Conservation (phyloP, 164 flowering plant species). For the Magnolia changhungtana region DNA sequence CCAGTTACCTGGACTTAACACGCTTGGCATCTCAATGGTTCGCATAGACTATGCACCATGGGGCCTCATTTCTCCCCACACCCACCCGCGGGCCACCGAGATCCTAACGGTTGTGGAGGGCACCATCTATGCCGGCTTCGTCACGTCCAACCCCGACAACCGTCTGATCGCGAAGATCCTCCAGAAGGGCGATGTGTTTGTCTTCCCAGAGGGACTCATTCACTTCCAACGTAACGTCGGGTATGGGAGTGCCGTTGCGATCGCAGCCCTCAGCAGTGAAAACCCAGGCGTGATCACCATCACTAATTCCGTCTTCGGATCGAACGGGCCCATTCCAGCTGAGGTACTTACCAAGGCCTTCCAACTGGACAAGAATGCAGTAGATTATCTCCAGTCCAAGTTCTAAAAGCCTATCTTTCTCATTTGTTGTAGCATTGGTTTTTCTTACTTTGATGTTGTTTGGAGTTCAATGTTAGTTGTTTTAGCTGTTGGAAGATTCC, state of each 20-base stretch:
- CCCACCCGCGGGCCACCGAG: neutral
- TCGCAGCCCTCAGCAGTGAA: neutral
- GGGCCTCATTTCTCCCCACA: neutral
- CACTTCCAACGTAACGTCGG: neutral
- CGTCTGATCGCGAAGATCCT: neutral
- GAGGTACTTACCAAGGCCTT: constrained; percentile 6
- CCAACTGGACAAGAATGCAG: constrained; percentile 4
- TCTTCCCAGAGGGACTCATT: neutral
- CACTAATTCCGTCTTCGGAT: constrained; percentile 8
- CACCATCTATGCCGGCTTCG: constrained; percentile 1
- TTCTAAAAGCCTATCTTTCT: neutral
- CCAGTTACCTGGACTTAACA: constrained; percentile 1
- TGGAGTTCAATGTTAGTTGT: neutral
- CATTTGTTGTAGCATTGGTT: too few species aligned
- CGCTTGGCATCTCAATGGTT: constrained; percentile 1
- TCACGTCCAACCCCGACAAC: constrained; percentile 1
- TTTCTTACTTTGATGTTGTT: too few species aligned
- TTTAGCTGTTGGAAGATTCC: neutral
- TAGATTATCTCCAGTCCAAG: constrained; percentile 11
- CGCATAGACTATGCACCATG: constrained; percentile 2
- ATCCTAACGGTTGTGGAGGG: neutral
- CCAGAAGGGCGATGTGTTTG: constrained; percentile 1
- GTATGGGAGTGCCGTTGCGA: neutral
- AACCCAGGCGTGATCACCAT: neutral
- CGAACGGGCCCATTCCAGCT: neutral